Percentiles rank a stretch among this genome's conserved stretches.
Evolutionary conservation across 1,284 basidiomycete species (phyloP).

Genomic region (Tilletia indica): DNA sequence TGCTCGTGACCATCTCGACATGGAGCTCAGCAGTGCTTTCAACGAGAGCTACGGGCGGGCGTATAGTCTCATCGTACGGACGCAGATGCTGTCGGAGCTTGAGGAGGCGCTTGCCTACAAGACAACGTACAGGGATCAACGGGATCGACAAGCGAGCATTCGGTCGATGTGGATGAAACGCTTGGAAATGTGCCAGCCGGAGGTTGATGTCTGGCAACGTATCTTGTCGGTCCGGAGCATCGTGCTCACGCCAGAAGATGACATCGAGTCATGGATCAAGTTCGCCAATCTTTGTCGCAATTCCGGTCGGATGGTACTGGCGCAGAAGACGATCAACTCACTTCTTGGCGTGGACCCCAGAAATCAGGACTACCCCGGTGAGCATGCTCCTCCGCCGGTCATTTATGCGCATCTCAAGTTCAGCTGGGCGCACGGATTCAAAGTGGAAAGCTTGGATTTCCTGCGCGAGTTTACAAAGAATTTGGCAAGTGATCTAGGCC

Average conservation of each 20-base stretch:
- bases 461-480: constrained; percentile 78
- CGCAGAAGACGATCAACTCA: constrained; percentile 90
- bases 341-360: constrained; percentile 46
- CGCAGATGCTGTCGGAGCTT: constrained; percentile 96
- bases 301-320: constrained; percentile 79
- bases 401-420: constrained; percentile 96
- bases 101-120: constrained; percentile 98
- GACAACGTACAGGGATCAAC: constrained; percentile 66
- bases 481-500: constrained; percentile 70
- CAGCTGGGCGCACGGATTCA: constrained; percentile 85
- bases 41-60: constrained; percentile 94
- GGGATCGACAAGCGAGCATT: constrained; percentile 66
- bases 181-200: constrained; percentile 91
- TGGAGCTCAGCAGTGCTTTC: constrained; percentile 85
- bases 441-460: constrained; percentile 76
- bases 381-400: constrained; percentile 76
- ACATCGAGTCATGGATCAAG: constrained; percentile 96
- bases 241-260: constrained; percentile 88
- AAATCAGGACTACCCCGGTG: background rate
- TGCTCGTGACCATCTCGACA: constrained; percentile 89
- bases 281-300: constrained; percentile 85
- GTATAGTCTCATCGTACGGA: constrained; percentile 90
- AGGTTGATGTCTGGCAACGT: constrained; percentile 99
- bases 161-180: constrained; percentile 59
- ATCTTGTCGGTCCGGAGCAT: constrained; percentile 95